A percentile compares a stretch with the other conserved stretches of the same genome.
phyloP scores from a whole-genome alignment of 306 rosid genomes.

The Dicorynia guianensis region DNA sequence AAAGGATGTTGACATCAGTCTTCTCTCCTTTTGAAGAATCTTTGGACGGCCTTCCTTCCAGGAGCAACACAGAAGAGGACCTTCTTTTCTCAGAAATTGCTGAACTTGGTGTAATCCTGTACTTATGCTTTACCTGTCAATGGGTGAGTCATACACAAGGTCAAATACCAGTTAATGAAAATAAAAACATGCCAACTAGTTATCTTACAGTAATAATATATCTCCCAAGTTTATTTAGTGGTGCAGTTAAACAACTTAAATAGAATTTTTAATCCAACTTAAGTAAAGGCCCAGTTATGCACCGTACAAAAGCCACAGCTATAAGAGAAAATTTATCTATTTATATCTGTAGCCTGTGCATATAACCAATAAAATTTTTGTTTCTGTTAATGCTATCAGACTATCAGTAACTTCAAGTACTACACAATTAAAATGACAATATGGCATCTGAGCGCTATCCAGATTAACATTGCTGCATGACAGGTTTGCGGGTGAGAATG shows the following conservation, averaged over 20 bases:
- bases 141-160: slow-evolving; percentile 28
- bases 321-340: slow-evolving; percentile 18
- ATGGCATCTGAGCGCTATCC: slow-evolving; percentile 19
- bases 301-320: slow-evolving; percentile 20
- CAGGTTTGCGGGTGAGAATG: slow-evolving; percentile 25
- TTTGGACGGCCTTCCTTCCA: slow-evolving; percentile 54
- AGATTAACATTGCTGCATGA: slow-evolving; percentile 15
- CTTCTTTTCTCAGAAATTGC: slow-evolving; percentile 64
- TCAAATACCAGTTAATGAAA: slow-evolving; percentile 33
- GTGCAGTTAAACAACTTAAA: slow-evolving; percentile 28
- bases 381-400: slow-evolving; percentile 4
- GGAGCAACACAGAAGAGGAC: slow-evolving; percentile 54
- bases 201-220: slow-evolving; percentile 14
- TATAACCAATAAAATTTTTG: slow-evolving; percentile 9
- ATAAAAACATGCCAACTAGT: slow-evolving; percentile 20
- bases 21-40: slow-evolving; percentile 57
- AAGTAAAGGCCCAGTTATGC: slow-evolving; percentile 26
- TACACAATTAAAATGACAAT: background rate
- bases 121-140: slow-evolving; percentile 82
- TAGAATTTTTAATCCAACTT: slow-evolving; percentile 27
- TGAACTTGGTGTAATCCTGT: slow-evolving; percentile 62
- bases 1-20: slow-evolving; percentile 59
- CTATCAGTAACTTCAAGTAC: slow-evolving; percentile 21
- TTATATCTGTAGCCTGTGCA: slow-evolving; percentile 4
- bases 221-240: slow-evolving; percentile 11